A percentile compares a stretch with the other conserved stretches of the same genome.
phyloP scores from a whole-genome alignment of 1,139 yeast genomes.

The Kazachstania sp. region DNA sequence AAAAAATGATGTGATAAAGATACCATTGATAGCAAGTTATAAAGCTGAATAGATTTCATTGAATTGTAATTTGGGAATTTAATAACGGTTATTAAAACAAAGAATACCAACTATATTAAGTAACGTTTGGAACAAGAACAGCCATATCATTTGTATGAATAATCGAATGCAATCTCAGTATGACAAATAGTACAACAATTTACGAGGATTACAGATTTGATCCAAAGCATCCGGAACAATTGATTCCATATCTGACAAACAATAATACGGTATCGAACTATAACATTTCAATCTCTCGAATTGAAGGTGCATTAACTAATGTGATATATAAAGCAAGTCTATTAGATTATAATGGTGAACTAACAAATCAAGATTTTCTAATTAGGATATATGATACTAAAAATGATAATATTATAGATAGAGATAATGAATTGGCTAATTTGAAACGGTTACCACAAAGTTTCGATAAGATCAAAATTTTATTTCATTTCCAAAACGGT shows the following conservation, averaged over 20 bases:
- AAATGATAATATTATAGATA: constrained; percentile 71
- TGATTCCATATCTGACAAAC: constrained; percentile 51
- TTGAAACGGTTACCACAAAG: constrained; percentile 59
- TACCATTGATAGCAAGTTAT: too few species aligned
- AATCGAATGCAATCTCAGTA: background rate
- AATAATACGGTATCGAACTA: background rate
- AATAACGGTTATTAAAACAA: too few species aligned
- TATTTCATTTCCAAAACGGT: constrained; percentile 83
- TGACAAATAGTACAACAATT: constrained; percentile 1
- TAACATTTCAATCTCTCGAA: constrained; percentile 4
- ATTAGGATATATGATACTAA: constrained; percentile 84
- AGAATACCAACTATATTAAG: too few species aligned
- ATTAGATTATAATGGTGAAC: constrained; percentile 5
- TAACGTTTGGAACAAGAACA: too few species aligned
- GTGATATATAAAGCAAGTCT: constrained; percentile 42
- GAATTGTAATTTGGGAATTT: too few species aligned
- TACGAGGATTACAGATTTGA: constrained; percentile 5
- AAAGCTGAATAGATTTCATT: too few species aligned
- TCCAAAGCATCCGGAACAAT: constrained; percentile 16
- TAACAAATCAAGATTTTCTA: constrained; percentile 34
- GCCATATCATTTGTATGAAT: too few species aligned
- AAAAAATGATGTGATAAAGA: too few species aligned
- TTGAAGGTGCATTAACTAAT: constrained; percentile 82
- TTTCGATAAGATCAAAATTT: constrained; percentile 51
- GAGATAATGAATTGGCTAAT: constrained; percentile 62